A percentile compares a stretch with the other conserved stretches of the same genome.
phyloP scores from a whole-genome alignment of 768 basidiomycete genomes.

The Boletus subparvulus region DNA sequence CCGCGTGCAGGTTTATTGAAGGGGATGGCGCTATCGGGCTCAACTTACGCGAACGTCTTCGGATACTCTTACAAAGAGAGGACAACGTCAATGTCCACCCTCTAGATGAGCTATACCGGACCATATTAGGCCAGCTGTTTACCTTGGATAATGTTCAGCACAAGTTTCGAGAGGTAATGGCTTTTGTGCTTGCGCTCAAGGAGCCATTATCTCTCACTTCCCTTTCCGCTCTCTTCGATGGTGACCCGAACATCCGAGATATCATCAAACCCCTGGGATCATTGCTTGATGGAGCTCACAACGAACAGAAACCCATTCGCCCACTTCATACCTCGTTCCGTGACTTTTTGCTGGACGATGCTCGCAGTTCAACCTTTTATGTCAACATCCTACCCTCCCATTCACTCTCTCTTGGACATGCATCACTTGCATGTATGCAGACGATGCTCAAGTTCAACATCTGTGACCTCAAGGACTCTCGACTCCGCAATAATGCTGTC shows the following conservation, averaged over 20 bases:
- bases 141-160: background rate
- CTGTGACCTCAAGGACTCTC: slow-evolving; percentile 37
- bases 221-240: slow-evolving; percentile 13
- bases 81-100: slow-evolving; percentile 2
- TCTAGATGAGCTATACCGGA: slow-evolving; percentile 21
- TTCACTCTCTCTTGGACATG: slow-evolving; percentile 21
- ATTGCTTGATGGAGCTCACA: slow-evolving; percentile 20
- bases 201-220: slow-evolving; percentile 19
- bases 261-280: slow-evolving; percentile 23
- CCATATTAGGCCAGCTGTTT: slow-evolving; percentile 19
- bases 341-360: slow-evolving; percentile 31
- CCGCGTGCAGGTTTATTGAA: slow-evolving; percentile 29
- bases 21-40: slow-evolving; percentile 19
- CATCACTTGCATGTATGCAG: slow-evolving; percentile 33
- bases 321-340: slow-evolving; percentile 37
- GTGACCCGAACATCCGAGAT: slow-evolving; percentile 6
- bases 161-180: slow-evolving; percentile 24
- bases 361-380: slow-evolving; percentile 24
- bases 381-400: slow-evolving; percentile 13
- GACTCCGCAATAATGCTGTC: slow-evolving; percentile 29
- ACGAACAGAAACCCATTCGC: slow-evolving; percentile 21
- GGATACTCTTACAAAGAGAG: slow-evolving; percentile 7
- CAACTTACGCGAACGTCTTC: slow-evolving; percentile 10
- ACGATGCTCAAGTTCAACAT: slow-evolving; percentile 40
- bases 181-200: slow-evolving; percentile 15